Percentiles rank a stretch among this genome's conserved stretches.
Conservation (phyloP, 1,284 basidiomycete species). For the Abortiporus biennis region DNA sequence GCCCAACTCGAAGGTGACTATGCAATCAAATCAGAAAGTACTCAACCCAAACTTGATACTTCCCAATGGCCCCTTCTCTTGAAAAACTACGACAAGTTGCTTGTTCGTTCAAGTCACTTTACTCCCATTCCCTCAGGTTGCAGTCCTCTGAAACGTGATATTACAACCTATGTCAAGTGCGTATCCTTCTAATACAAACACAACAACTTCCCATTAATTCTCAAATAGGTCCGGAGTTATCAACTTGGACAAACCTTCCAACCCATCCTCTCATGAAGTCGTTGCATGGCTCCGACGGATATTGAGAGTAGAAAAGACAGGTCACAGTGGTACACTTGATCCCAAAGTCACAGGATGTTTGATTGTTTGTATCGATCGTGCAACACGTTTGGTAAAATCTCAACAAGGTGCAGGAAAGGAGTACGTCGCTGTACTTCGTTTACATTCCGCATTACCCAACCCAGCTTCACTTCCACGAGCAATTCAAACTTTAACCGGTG, state of each 20-base stretch:
- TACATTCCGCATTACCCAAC: conserved; percentile 81
- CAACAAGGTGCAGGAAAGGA: conserved; percentile 98
- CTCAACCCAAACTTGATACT: conserved; percentile 81
- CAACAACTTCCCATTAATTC: too few relatives aligned
- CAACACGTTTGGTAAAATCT: conserved; percentile 99
- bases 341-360: conserved; percentile 99
- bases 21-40: conserved; percentile 75
- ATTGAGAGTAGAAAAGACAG: conserved; percentile 95
- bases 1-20: conserved; percentile 76
- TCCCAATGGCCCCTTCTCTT: conserved; percentile 97
- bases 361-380: conserved; percentile 99
- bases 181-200: too few relatives aligned
- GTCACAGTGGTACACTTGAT: conserved; percentile 96
- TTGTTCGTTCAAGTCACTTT: conserved; percentile 94
- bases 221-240: conserved; percentile 92
- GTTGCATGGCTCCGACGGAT: conserved; percentile 98
- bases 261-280: conserved; percentile 99
- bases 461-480: conserved; percentile 87
- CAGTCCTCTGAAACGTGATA: conserved; percentile 92
- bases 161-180: conserved; percentile 86
- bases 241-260: conserved; percentile 99
- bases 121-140: conserved; percentile 93
- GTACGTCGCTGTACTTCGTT: conserved; percentile 93
- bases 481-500: conserved; percentile 95
- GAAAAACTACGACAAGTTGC: conserved; percentile 98